Evolutionary conservation across 805 yeast genomes (phyloP), one percentile per base, ranked within the genome.

Genomic region (Zygoascus flipseniorum): DNA sequence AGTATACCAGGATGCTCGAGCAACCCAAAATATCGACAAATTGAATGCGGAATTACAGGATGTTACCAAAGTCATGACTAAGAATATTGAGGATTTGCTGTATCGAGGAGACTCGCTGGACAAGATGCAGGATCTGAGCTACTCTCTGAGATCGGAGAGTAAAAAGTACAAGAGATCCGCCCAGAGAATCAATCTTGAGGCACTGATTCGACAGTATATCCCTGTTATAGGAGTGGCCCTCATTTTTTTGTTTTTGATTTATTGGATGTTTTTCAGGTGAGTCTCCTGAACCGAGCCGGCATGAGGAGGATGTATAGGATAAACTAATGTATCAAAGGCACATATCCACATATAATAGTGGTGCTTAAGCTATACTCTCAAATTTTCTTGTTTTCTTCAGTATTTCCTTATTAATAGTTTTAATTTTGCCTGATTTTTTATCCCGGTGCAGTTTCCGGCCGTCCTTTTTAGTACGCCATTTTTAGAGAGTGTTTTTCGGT

Each of bases 91-190:
- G 68, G 99, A 93, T 69, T 74, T 93, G 59, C 76, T 93, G 41
- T 90, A 92, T 69, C 78, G 99, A 64, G 99, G 99, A 11, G 98
- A 93, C 67, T 84, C 90, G 6, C 76, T 93, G 60, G 98, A 93
- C 68, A 62, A 70, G 46, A 87, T 93, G 92, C 81, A 88, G 55
- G 97, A 93, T 65, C 75, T 93, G 65, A 86, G 96, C 35, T 80
- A 84, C 10, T 78, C 83, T 43, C 76, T 93, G 67, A 81, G 87
- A 63, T 80, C 81, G 57, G 95, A 90, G 67, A 85, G 96, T 13
- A 80, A 84, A 61, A 92, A 88, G 69, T 93, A 93, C 72, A 78
- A 90, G 62, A 84, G 84, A 60, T 87, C 92, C 32, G 98, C 99
- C 0, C 86, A 86, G 61, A 82, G 85, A 65, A 90, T 93, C 67